These are phyloP conservation scores for Tuber microsphaerosporum DNA, from an alignment of 495 filamentous ascomycete genomes.

Conservation along the genomic window DNA sequence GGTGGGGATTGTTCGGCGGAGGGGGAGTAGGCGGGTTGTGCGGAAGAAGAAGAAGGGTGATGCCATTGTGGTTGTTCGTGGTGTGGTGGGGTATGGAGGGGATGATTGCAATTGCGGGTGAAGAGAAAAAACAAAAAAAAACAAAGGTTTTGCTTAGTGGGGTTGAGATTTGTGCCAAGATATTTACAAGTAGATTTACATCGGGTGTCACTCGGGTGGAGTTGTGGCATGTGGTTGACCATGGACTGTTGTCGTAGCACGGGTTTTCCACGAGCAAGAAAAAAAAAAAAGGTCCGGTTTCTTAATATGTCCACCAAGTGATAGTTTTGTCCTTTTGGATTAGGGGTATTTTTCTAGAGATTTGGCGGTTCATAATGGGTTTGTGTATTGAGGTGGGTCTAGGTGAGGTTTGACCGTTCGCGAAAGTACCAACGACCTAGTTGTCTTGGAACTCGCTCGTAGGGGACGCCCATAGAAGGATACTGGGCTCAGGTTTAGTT, in stretches of 20 bases:
- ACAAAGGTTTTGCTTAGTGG: not conserved
- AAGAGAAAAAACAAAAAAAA: not conserved
- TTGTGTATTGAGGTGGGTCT: not conserved
- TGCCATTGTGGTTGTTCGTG: not conserved
- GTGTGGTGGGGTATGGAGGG: not conserved
- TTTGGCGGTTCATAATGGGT: not conserved
- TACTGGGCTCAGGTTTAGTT: not conserved
- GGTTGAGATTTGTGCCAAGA: not conserved
- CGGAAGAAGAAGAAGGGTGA: not conserved
- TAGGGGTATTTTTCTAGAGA: not conserved
- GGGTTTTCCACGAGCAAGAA: not conserved
- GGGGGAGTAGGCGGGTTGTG: not conserved
- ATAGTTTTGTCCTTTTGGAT: not conserved
- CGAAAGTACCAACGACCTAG: not conserved
- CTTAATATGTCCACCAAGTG: too few species aligned
- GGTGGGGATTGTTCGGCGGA: not conserved
- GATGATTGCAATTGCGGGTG: not conserved
- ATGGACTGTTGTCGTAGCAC: too few species aligned
- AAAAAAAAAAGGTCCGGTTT: not conserved
- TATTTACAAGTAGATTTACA: not conserved
- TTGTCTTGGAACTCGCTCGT: not conserved
- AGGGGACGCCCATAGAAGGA: not conserved
- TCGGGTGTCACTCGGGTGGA: not conserved
- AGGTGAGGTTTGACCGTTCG: not conserved
- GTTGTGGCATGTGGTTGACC: not conserved